Evolutionary conservation across 768 basidiomycete genomes (phyloP), one percentile per base, ranked within the genome.

Genomic region (Tulasnella sp.): DNA sequence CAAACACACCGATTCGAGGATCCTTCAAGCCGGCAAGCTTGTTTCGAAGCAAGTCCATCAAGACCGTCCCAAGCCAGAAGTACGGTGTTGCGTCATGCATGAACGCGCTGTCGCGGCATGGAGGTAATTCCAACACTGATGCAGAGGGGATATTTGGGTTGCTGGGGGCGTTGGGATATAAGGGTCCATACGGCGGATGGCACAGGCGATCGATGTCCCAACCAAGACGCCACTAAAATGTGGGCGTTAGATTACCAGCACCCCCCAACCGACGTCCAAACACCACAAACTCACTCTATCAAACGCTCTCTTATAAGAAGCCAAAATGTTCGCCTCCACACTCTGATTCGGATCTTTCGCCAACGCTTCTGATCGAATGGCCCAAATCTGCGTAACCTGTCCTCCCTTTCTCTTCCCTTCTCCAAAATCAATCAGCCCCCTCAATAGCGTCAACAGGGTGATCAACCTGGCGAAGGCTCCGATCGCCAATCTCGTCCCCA

Each of bases 141-240:
- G 31, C 34, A 8, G 48, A 71, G 56, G 71, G 46, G 21, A 44
- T 42, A 31, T 74, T 42, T 18, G 80, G 38, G 38, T 74, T 34
- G 72, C n/a, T n/a, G n/a, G n/a, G n/a, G n/a, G 46, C 24, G 24
- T 52, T 52, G 24, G 44, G 44, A 18, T 14, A 44, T 16, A 3
- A 14, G 12, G 36, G 38, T 10, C 71, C 38, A 48, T 27, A 52
- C 2, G 74, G 42, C 38, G 62, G 34, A 68, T 81, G 79, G 80
- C 85, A 86, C 1, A 84, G 74, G 19, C 82, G 75, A 79, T 87
- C 86, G 80, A 85, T 85, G 80, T 86, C 85, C 86, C 86, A 86
- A 9, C 86, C 86, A 83, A 84, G 81, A 46, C 86, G 81, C 86
- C 86, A 87, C 85, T 86, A 73, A 12, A 34, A 76, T 27, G 31